Evolutionary conservation across 805 yeast genomes (phyloP).

Genomic region (Metschnikowia amazonensis): DNA sequence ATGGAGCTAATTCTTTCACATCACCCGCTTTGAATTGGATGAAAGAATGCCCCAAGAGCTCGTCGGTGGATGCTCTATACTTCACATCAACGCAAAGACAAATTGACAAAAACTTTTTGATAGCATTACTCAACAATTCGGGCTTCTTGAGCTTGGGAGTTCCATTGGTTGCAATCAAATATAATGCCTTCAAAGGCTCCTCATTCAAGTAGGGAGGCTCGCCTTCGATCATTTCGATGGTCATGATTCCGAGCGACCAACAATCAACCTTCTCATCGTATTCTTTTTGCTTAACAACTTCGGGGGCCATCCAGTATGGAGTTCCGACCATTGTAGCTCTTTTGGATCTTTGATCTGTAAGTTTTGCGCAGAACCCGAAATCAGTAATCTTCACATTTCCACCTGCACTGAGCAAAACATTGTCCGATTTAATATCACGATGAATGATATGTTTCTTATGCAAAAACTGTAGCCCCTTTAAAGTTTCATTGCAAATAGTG

Average conservation of each 20-base stretch:
- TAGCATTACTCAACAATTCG: constrained; percentile 62
- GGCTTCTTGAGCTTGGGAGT: constrained; percentile 73
- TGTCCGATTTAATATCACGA: constrained; percentile 45
- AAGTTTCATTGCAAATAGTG: constrained; percentile 83
- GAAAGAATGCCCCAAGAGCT: constrained; percentile 73
- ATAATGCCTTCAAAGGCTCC: constrained; percentile 72
- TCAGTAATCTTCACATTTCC: constrained; percentile 46
- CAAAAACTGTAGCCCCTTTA: constrained; percentile 85
- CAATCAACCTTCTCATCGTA: constrained; percentile 80
- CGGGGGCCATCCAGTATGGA: constrained; percentile 91
- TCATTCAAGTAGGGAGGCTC: constrained; percentile 83
- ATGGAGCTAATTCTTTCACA: constrained; percentile 53
- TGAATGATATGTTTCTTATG: constrained; percentile 93
- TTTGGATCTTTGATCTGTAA: constrained; percentile 67
- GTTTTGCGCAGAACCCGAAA: constrained; percentile 57
- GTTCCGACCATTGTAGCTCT: constrained; percentile 87
- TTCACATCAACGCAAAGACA: constrained; percentile 93
- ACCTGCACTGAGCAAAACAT: constrained; percentile 40
- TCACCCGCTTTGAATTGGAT: constrained; percentile 58
- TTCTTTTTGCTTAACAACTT: constrained; percentile 74
- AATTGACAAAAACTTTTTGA: constrained; percentile 82
- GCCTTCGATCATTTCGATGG: constrained; percentile 82
- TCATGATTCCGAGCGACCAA: constrained; percentile 83
- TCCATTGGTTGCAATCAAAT: constrained; percentile 75
- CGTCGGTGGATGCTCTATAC: constrained; percentile 87